These are phyloP conservation scores for Penicillium ochrochloron DNA, from an alignment of 495 filamentous ascomycete species.

Conservation along the genomic window DNA sequence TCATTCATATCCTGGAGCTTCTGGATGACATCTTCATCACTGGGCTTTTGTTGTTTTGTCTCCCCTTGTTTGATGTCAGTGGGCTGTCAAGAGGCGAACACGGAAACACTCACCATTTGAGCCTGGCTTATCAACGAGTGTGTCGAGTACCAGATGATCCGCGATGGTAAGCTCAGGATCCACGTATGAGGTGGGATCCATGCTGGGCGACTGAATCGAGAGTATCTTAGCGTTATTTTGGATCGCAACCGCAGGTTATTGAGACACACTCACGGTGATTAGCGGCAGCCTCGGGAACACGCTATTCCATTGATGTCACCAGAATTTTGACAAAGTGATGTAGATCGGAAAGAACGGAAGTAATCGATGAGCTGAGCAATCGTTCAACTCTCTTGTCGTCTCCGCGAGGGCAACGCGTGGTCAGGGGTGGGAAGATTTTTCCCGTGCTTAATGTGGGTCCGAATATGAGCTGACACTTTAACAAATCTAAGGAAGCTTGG, in stretches of 20 bases:
- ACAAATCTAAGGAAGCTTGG: background rate
- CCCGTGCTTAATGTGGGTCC: slow-evolving; percentile 18
- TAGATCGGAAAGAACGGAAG: slow-evolving; percentile 4
- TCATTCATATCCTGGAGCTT: slow-evolving; percentile 59
- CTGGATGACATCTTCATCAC: slow-evolving; percentile 35
- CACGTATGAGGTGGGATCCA: slow-evolving; percentile 45
- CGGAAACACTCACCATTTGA: slow-evolving; percentile 24
- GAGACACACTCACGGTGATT: slow-evolving; percentile 6
- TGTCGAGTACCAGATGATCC: slow-evolving; percentile 55
- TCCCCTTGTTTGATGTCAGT: slow-evolving; percentile 21
- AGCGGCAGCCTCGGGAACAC: slow-evolving; percentile 10
- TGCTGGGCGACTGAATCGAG: slow-evolving; percentile 18
- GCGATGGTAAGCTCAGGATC: slow-evolving; percentile 54
- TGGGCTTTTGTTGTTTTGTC: slow-evolving; percentile 26
- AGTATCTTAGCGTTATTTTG: slow-evolving; percentile 6
- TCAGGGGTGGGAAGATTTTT: slow-evolving; percentile 30
- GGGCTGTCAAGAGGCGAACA: slow-evolving; percentile 23
- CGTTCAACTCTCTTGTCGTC: slow-evolving; percentile 11
- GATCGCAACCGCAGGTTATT: slow-evolving; percentile 1
- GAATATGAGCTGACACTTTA: slow-evolving; percentile 7
- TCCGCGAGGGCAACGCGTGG: slow-evolving; percentile 17
- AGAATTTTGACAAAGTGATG: background rate
- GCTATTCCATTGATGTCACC: slow-evolving; percentile 7
- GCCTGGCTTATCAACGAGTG: slow-evolving; percentile 42
- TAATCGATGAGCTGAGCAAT: background rate